phyloP scores from a whole-genome alignment of 2,329 filamentous ascomycete genomes.

The Botrytis sinoallii region DNA sequence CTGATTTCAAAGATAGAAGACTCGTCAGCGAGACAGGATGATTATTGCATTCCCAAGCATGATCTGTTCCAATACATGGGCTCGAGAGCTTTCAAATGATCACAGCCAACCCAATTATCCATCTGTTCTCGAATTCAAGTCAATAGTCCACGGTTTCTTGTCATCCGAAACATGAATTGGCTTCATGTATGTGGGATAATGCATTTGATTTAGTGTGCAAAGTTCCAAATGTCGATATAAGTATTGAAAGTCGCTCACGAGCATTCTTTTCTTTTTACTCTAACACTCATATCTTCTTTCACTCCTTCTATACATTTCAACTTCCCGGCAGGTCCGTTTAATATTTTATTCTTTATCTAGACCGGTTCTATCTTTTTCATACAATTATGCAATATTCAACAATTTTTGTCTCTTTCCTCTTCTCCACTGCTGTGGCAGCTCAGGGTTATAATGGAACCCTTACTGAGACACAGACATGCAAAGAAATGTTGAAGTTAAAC shows the following conservation, averaged over 20 bases:
- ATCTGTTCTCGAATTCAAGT: neutral
- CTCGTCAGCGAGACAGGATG: slow-evolving; percentile 4
- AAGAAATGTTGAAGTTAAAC: slow-evolving; percentile 36
- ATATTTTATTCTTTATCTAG: neutral
- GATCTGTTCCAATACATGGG: slow-evolving; percentile 6
- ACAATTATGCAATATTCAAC: slow-evolving; percentile 27
- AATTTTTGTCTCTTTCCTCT: slow-evolving; percentile 29
- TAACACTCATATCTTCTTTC: neutral
- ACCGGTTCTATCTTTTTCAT: slow-evolving; percentile 2
- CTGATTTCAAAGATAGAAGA: neutral
- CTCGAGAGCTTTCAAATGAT: slow-evolving; percentile 3
- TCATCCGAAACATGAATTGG: neutral
- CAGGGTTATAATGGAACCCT: slow-evolving; percentile 35
- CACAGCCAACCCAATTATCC: neutral
- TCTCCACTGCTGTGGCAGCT: slow-evolving; percentile 32
- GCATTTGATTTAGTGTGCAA: neutral
- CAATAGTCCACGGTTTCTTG: neutral
- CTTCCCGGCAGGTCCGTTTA: slow-evolving; percentile 15
- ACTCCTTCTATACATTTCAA: neutral
- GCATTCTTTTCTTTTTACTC: neutral
- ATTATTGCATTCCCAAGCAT: slow-evolving; percentile 3
- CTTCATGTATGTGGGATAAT: neutral
- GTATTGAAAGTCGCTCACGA: neutral
- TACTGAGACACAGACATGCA: slow-evolving; percentile 38
- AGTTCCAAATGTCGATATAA: slow-evolving; percentile 4